phyloP scores from a whole-genome alignment of 2,329 filamentous ascomycete genomes.

The Cercospora canescens region DNA sequence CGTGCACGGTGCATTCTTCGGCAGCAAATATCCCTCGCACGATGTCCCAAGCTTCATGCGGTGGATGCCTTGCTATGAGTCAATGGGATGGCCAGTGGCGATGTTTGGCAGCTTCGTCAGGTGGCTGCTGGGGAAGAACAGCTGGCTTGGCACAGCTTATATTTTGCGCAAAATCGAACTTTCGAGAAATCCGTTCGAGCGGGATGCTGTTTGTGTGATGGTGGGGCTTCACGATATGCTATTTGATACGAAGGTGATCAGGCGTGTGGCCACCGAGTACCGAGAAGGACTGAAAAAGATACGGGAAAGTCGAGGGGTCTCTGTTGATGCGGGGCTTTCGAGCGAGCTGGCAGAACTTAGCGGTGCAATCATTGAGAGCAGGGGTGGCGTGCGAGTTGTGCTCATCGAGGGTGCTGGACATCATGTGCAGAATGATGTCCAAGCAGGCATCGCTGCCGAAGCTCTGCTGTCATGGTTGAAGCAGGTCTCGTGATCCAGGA shows the following conservation, averaged over 20 bases:
- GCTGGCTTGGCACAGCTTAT: constrained; percentile 33
- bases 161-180: constrained; percentile 41
- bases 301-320: background rate
- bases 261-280: background rate
- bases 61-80: constrained; percentile 52
- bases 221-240: constrained; percentile 45
- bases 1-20: constrained; percentile 54
- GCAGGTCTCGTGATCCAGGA: background rate
- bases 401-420: constrained; percentile 51
- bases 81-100: constrained; percentile 53
- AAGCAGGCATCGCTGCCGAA: constrained; percentile 49
- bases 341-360: background rate
- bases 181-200: constrained; percentile 21
- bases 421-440: constrained; percentile 56
- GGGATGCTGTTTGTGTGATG: constrained; percentile 43
- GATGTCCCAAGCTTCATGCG: constrained; percentile 40
- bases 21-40: constrained; percentile 43
- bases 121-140: constrained; percentile 17
- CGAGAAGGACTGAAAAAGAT: background rate
- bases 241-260: constrained; percentile 35
- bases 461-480: constrained; percentile 2
- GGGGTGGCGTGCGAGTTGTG: constrained; percentile 31
- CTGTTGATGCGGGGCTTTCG: background rate
- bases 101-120: constrained; percentile 49
- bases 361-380: constrained; percentile 36